Conservation (phyloP, 2,329 filamentous ascomycete genomes). For the Aspergillus felis region DNA sequence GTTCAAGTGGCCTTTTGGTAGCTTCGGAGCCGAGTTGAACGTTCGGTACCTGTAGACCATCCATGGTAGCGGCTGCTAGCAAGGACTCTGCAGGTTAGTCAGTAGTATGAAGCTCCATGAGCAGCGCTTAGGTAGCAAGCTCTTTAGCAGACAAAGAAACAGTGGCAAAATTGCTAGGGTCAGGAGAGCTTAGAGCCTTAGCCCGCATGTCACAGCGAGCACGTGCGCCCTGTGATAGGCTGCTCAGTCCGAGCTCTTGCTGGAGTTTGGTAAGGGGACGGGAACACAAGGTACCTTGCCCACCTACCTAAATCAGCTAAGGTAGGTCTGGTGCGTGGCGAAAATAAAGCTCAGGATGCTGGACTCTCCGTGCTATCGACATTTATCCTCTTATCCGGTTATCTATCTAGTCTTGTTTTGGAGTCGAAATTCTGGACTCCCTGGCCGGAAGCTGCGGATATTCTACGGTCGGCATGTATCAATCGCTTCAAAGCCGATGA, state of each 20-base stretch:
- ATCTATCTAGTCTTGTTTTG: background rate
- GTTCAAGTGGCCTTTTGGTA: background rate
- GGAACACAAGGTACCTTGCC: too few relatives aligned
- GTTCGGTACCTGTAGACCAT: background rate
- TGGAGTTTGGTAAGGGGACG: too few relatives aligned
- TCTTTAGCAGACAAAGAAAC: background rate
- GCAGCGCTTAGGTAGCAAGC: background rate
- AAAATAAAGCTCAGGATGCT: background rate
- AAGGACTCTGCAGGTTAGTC: background rate
- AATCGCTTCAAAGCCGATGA: background rate
- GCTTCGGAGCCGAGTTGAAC: background rate
- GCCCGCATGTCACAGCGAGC: conserved; percentile 16
- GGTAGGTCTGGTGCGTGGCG: background rate
- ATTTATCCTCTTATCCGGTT: background rate
- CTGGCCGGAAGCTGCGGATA: background rate
- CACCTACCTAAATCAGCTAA: background rate
- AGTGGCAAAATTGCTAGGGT: background rate
- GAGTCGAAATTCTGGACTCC: background rate
- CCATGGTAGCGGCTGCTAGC: background rate
- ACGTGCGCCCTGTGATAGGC: conserved; percentile 13
- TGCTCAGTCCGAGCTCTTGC: background rate
- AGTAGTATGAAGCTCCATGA: too few relatives aligned
- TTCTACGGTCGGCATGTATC: background rate
- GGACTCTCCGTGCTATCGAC: background rate
- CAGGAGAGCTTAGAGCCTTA: background rate